Conservation (phyloP, 177 flowering plant species). For the Vitis hybrid region DNA sequence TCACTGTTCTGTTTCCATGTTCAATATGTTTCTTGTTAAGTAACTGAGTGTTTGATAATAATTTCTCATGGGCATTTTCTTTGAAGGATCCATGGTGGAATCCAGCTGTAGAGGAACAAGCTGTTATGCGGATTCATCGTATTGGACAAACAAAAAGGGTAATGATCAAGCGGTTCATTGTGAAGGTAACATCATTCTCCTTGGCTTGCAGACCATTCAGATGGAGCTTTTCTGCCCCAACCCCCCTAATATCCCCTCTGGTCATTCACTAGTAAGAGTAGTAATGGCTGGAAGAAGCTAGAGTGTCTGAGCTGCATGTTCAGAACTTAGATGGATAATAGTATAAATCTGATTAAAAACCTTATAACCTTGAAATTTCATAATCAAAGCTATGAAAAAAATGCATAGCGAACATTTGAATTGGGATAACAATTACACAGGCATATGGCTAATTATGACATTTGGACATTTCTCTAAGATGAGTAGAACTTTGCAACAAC, state of each 20-base stretch:
- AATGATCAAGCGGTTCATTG: conserved; percentile 80
- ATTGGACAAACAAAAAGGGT: conserved; percentile 93
- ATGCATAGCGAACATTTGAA: too few species aligned
- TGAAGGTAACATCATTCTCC: conserved; percentile 56
- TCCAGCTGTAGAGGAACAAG: conserved; percentile 99
- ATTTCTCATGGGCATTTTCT: background rate
- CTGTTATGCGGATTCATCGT: conserved; percentile 98
- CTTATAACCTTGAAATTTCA: too few species aligned
- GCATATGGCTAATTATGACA: too few species aligned
- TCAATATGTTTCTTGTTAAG: background rate
- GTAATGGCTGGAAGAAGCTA: too few species aligned
- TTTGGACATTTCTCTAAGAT: too few species aligned
- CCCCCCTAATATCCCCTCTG: too few species aligned
- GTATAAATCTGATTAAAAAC: too few species aligned
- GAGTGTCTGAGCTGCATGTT: too few species aligned
- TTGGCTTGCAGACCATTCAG: background rate
- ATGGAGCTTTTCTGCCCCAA: background rate
- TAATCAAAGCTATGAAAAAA: too few species aligned
- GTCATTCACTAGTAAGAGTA: background rate
- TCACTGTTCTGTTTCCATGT: background rate
- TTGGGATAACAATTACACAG: too few species aligned
- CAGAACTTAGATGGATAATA: too few species aligned
- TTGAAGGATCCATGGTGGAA: conserved; percentile 99
- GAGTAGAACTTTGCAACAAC: too few species aligned
- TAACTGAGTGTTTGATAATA: background rate